A percentile compares a stretch with the other conserved stretches of the same genome.
These are phyloP conservation scores for Corniculantispora saksenae DNA, from an alignment of 2,329 filamentous ascomycete species.

Conservation along the genomic window DNA sequence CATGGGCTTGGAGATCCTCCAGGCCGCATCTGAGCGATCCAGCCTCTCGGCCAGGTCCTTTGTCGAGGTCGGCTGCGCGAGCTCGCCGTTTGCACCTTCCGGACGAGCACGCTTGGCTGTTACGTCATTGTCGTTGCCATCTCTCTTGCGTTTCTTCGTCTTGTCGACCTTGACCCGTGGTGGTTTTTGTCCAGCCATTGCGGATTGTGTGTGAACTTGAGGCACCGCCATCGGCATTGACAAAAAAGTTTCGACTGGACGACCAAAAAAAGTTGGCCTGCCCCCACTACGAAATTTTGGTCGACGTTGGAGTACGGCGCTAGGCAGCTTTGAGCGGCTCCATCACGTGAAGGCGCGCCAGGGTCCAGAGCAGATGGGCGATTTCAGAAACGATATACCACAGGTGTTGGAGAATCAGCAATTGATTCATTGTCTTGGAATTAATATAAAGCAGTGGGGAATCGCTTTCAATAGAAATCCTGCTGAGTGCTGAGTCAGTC, in stretches of 20 bases:
- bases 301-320: constrained; percentile 33
- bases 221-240: constrained; percentile 9
- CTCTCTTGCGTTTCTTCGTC: constrained; percentile 50
- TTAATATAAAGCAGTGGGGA: too few relatives aligned
- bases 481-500: too few relatives aligned
- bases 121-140: constrained; percentile 42
- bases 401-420: too few relatives aligned
- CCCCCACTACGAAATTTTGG: constrained; percentile 39
- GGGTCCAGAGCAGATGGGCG: too few relatives aligned
- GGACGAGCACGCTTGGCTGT: constrained; percentile 44
- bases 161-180: constrained; percentile 37
- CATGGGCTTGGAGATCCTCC: constrained; percentile 65
- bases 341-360: too few relatives aligned
- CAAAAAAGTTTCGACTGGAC: constrained; percentile 10
- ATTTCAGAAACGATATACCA: too few relatives aligned
- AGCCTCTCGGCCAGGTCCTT: constrained; percentile 31
- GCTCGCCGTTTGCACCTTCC: constrained; percentile 27
- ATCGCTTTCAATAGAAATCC: too few relatives aligned
- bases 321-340: too few relatives aligned
- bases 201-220: constrained; percentile 11
- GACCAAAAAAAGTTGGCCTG: constrained; percentile 21
- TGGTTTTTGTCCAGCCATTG: constrained; percentile 39
- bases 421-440: too few relatives aligned
- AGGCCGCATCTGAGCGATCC: constrained; percentile 41
- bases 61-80: constrained; percentile 23